These are phyloP conservation scores for Anaeramoeba ignava DNA, from an alignment of 78 protist genomes.

Conservation along the genomic window DNA sequence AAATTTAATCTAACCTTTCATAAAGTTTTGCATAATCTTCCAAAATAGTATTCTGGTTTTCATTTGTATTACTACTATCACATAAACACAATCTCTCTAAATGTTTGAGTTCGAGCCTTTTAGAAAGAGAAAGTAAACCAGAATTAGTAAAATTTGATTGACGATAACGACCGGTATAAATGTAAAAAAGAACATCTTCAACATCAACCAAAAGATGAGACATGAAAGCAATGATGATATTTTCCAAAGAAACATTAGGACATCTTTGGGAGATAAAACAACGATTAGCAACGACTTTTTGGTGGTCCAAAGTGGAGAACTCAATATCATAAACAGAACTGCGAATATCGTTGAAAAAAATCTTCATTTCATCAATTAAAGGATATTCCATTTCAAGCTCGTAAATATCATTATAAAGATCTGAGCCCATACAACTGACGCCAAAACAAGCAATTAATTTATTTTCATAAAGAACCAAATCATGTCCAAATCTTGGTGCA, in stretches of 20 bases:
- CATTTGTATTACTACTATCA: neutral
- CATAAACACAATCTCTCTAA: neutral
- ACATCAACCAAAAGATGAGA: neutral
- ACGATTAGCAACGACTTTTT: neutral
- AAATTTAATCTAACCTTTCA: no score
- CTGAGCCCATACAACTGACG: neutral
- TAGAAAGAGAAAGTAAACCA: neutral
- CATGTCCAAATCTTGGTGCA: neutral
- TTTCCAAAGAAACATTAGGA: neutral
- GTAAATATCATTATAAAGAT: neutral
- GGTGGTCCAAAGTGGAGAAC: neutral
- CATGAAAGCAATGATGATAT: neutral
- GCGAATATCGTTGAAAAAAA: neutral
- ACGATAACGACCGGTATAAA: neutral
- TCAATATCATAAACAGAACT: neutral
- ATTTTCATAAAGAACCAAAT: neutral
- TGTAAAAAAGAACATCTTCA: neutral
- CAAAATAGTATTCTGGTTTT: neutral
- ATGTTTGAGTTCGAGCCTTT: neutral
- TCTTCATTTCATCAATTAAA: neutral
- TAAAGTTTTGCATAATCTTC: slow-evolving; percentile 2
- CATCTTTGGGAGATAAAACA: neutral
- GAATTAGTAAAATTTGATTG: neutral
- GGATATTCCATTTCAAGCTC: neutral
- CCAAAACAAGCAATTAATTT: neutral